phyloP scores from a whole-genome alignment of 352 stramenopile genomes.

The Peronospora tabacina region DNA sequence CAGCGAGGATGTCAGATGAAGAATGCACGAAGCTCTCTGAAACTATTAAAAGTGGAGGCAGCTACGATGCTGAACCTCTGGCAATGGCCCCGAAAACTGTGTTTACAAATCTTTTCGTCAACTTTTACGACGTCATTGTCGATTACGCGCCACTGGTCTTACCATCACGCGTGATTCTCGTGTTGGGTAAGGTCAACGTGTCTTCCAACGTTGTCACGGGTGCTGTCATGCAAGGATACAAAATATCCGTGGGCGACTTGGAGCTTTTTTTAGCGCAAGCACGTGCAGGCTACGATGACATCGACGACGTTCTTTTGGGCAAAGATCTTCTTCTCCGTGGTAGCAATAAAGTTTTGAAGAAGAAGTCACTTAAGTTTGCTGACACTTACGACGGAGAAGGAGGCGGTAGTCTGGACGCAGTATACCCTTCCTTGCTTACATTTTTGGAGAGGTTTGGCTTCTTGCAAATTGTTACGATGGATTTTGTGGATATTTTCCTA shows the following conservation, averaged over 20 bases:
- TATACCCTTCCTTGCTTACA: conserved; percentile 67
- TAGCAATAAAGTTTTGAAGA: conserved; percentile 17
- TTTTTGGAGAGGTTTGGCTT: conserved; percentile 80
- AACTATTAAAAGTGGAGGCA: conserved; percentile 20
- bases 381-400: conserved; percentile 12
- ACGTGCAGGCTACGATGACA: conserved; percentile 55
- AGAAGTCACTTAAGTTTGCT: conserved; percentile 45
- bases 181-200: conserved; percentile 64
- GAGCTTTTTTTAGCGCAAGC: conserved; percentile 66
- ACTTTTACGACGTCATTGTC: conserved; percentile 74
- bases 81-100: conserved; percentile 68
- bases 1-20: conserved; percentile 47
- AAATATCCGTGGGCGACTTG: conserved; percentile 65
- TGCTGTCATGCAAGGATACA: conserved; percentile 83
- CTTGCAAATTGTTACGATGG: conserved; percentile 77
- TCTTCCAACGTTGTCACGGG: conserved; percentile 83
- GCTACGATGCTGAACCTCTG: conserved; percentile 54
- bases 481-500: conserved; percentile 80
- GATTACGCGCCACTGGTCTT: conserved; percentile 68
- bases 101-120: conserved; percentile 85
- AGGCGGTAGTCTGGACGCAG: conserved; percentile 15
- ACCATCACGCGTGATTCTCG: conserved; percentile 60
- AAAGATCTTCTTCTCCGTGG: conserved; percentile 50
- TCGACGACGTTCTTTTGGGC: conserved; percentile 55
- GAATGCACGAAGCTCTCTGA: conserved; percentile 43